Conservation (phyloP, 208 protist species). For the Acanthamoeba sp. region DNA sequence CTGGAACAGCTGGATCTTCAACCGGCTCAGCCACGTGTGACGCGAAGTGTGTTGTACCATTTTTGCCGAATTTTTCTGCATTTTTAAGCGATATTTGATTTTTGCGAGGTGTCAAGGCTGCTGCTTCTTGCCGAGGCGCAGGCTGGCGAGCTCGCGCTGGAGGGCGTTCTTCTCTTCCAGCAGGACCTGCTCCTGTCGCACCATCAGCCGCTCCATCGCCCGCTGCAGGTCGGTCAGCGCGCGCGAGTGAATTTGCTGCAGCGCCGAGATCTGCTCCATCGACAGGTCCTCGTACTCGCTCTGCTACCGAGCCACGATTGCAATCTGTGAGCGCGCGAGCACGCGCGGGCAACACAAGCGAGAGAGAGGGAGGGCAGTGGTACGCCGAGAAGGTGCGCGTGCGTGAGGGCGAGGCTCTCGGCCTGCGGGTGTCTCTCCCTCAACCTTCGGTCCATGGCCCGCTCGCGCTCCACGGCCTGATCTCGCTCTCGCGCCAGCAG, state of each 20-base stretch:
- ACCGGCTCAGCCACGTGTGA: background rate
- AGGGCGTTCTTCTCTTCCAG: background rate
- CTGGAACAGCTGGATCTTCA: slow-evolving; percentile 3
- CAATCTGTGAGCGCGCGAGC: background rate
- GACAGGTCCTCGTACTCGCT: slow-evolving; percentile 11
- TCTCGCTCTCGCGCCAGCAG: background rate
- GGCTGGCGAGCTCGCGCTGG: background rate
- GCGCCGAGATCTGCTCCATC: slow-evolving; percentile 29
- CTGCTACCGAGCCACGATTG: background rate
- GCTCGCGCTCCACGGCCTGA: background rate
- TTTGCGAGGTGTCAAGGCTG: background rate
- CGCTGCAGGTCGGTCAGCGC: background rate
- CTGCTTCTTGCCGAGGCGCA: background rate
- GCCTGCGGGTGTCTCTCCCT: background rate
- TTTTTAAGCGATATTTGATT: background rate
- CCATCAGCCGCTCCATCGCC: slow-evolving; percentile 5
- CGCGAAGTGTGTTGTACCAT: background rate
- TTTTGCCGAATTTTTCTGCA: background rate
- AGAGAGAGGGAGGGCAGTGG: background rate
- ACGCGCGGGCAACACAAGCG: background rate
- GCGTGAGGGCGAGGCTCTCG: slow-evolving; percentile 27
- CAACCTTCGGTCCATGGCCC: background rate
- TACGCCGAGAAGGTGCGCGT: background rate
- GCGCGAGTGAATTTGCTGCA: background rate
- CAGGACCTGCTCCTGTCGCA: slow-evolving; percentile 35